Base-by-base conservation (phyloP, 306 rosid species). In the Geum urbanum region DNA sequence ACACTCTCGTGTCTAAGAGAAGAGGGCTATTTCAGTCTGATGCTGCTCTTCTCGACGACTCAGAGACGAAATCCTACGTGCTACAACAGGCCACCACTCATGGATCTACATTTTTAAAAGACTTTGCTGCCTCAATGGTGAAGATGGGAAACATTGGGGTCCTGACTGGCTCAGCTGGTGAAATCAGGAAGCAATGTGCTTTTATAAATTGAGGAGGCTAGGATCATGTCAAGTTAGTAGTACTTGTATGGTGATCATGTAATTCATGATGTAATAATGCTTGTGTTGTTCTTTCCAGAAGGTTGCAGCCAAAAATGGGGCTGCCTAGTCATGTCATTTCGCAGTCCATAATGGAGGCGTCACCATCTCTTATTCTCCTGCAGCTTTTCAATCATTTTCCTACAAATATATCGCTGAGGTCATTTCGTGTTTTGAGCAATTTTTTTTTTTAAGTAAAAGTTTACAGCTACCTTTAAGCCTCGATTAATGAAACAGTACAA, bases 11-110 rank as follows among this genome's bases (percentile, higher is more conserved):
- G 7, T 9, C 83, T 12, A 40, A 71, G 57, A 75, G 71, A 72
- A 75, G 83, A 73, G 86, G 86, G 2, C 66, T 82, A 13, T 79
- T 84, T 70, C 79, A 75, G 35, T 84, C 83, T 32, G 85, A 80
- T 67, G 73, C 85, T 13, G 83, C 85, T 32, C 81, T 80, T 27
- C 81, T 80, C 10, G 72, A 78, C 49, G 75, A 80, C 48, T 12
- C 43, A 27, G 72, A 72, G 40, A 80, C 83, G 10, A 77, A 54
- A 54, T 72, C 63, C 43, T 80, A 72, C 22, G 81, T 80, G 27
- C 12, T 6, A 13, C 6, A 14, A 8, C 78, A 78, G 43, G 61
- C 67, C 2, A 39, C 0, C 9, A 67, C 78, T 5, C 79, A 59
- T 12, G 80, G 84, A 40, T 20, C 70, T 20, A 70, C 70, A 54